These are phyloP conservation scores for Pseudopithomyces chartarum DNA, from an alignment of 2,329 filamentous ascomycete genomes.

Conservation along the genomic window DNA sequence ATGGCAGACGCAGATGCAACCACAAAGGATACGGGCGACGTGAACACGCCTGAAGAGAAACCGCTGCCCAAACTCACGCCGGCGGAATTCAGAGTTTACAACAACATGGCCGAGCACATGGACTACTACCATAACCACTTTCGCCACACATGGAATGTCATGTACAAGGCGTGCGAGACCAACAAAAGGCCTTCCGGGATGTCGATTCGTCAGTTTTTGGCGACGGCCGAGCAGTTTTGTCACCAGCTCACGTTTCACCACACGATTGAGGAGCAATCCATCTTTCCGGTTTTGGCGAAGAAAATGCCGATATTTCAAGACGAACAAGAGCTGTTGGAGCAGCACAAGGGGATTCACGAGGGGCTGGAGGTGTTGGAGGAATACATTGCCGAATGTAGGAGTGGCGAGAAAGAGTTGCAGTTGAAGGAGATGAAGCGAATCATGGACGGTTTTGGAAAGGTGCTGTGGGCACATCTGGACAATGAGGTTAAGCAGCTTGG, in stretches of 20 bases:
- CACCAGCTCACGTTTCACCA: conserved; percentile 77
- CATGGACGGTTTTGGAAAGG: conserved; percentile 78
- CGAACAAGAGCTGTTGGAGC: conserved; percentile 69
- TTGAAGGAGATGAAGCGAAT: conserved; percentile 64
- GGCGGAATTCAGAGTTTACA: conserved; percentile 71
- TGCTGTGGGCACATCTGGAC: conserved; percentile 82
- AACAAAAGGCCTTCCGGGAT: conserved; percentile 66
- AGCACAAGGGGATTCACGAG: conserved; percentile 79
- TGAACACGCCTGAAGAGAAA: conserved; percentile 27
- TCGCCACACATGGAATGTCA: conserved; percentile 65
- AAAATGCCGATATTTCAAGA: conserved; percentile 79
- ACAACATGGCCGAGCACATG: conserved; percentile 76
- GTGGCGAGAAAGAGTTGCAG: conserved; percentile 64
- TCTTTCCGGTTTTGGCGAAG: conserved; percentile 78
- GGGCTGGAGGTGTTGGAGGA: conserved; percentile 71
- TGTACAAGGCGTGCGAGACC: conserved; percentile 68
- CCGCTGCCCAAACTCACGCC: conserved; percentile 66
- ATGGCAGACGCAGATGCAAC: neutral
- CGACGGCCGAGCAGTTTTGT: conserved; percentile 70
- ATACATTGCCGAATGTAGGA: conserved; percentile 67
- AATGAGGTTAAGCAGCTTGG: conserved; percentile 79
- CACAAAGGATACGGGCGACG: neutral
- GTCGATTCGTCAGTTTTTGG: conserved; percentile 71
- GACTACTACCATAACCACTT: conserved; percentile 61
- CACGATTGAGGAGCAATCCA: conserved; percentile 77